phyloP scores from a whole-genome alignment of 768 basidiomycete species.

The Mycena haematopus region DNA sequence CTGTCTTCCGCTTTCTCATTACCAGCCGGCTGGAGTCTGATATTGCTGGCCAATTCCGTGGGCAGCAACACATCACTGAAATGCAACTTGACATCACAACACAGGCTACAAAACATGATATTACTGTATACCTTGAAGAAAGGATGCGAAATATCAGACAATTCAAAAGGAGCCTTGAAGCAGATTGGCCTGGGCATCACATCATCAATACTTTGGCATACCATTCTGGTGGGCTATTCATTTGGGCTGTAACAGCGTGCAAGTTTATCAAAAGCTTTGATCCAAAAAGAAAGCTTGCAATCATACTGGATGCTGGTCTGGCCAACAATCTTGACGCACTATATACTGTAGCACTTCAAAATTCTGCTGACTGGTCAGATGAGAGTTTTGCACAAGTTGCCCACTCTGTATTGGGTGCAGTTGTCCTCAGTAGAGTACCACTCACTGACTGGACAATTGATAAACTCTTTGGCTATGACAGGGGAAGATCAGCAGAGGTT shows the following conservation, averaged over 20 bases:
- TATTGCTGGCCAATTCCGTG: neutral
- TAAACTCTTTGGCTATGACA: neutral
- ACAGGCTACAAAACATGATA: neutral
- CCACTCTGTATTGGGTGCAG: too few species aligned
- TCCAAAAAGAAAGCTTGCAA: neutral
- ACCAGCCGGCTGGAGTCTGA: neutral
- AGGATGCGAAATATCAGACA: neutral
- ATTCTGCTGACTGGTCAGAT: too few species aligned
- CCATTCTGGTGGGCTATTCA: slow-evolving; percentile 30
- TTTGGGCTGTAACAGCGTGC: slow-evolving; percentile 34
- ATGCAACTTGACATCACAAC: neutral
- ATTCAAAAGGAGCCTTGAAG: neutral
- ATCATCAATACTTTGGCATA: slow-evolving; percentile 15
- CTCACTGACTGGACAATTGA: neutral
- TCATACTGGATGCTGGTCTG: neutral
- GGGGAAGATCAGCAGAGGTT: neutral
- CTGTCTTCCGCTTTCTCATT: neutral
- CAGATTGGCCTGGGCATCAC: slow-evolving; percentile 27
- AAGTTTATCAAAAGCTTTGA: slow-evolving; percentile 26
- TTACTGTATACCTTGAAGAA: neutral
- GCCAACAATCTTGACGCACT: too few species aligned
- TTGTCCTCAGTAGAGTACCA: neutral
- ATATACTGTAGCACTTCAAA: too few species aligned
- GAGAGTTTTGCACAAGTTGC: too few species aligned
- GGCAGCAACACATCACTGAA: neutral